Base-by-base conservation (phyloP, 108 stramenopile genomes). In the Skeletonema grethae region DNA sequence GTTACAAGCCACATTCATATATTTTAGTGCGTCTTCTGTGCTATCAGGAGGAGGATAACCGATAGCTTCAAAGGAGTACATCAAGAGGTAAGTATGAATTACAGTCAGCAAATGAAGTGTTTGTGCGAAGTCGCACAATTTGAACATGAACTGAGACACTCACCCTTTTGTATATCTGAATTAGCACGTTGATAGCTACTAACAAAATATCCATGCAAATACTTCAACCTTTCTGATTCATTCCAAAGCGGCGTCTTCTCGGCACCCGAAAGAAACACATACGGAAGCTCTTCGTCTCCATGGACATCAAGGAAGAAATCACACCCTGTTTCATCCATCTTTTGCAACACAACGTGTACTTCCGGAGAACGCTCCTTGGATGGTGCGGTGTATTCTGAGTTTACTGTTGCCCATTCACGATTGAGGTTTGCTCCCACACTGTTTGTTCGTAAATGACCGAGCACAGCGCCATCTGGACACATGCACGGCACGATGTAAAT, bases 401-500 rank as follows among this genome's bases (percentile, higher is more conserved):
- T 36, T 6, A 88, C 85, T 43, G 84, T 80, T 24, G 90, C 85
- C 95, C 95, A 96, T 82, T 96, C 95, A 8, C 95, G 87, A 72
- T 96, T 96, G 53, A 94, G 67, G 70, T 96, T 96, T 31, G 89
- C 87, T 8, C 95, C 95, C 25, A 80, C 73, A 13, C 85, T 89
- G 81, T 96, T 96, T 60, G 92, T 93, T 5, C 95, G 82, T 39
- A 96, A 75, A 65, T 96, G 87, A 3, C 95, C 95, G 6, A 70
- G 82, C 2, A 88, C 90, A 16, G 80, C 79, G 30, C 95, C 95
- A 76, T 96, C 95, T 13, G 93, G 93, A 71, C 87, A 88, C 91
- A 96, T 96, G 79, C 84, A 88, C 1, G 95, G 95, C 10, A 96
- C 87, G 46, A 96, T 87, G 82, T 90, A 85, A 48, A 96, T 82